Evolutionary conservation across 768 basidiomycete species (phyloP).

Genomic region (Clavulina sp.): DNA sequence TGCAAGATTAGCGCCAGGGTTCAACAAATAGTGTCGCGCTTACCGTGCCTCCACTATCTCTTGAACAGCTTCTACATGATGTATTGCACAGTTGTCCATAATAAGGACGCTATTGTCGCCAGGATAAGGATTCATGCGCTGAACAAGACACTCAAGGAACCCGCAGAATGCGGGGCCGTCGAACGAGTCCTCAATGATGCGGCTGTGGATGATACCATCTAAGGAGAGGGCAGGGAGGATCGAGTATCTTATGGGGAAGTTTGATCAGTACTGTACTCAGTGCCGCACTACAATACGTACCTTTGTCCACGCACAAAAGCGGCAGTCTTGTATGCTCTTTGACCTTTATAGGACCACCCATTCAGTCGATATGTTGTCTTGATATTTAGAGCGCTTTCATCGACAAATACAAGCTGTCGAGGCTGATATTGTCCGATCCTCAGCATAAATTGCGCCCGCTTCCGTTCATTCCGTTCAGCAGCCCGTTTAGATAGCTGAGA

Average conservation of each 20-base stretch:
- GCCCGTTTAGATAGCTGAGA: constrained; percentile 5
- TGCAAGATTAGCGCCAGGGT: background rate
- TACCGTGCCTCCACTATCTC: constrained; percentile 9
- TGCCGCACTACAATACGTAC: background rate
- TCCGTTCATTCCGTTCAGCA: constrained; percentile 6
- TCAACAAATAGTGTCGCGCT: background rate
- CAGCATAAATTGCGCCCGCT: background rate
- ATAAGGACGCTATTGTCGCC: constrained; percentile 7
- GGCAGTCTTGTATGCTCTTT: background rate
- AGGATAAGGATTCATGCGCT: constrained; percentile 9
- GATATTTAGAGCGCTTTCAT: constrained; percentile 6
- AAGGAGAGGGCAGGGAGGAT: constrained; percentile 7
- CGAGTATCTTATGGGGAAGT: constrained; percentile 3
- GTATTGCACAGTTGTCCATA: constrained; percentile 10
- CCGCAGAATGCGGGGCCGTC: background rate
- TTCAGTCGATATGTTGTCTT: constrained; percentile 2
- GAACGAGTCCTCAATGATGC: constrained; percentile 4
- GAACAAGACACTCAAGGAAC: constrained; percentile 1
- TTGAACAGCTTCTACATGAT: background rate
- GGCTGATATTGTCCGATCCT: constrained; percentile 2
- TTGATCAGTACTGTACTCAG: background rate
- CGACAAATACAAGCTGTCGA: constrained; percentile 10
- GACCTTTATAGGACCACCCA: constrained; percentile 7
- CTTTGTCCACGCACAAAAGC: constrained; percentile 9
- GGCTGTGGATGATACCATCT: constrained; percentile 3